Evolutionary conservation across 441 rosid genomes (phyloP).

Genomic region (Syzygium malaccense): DNA sequence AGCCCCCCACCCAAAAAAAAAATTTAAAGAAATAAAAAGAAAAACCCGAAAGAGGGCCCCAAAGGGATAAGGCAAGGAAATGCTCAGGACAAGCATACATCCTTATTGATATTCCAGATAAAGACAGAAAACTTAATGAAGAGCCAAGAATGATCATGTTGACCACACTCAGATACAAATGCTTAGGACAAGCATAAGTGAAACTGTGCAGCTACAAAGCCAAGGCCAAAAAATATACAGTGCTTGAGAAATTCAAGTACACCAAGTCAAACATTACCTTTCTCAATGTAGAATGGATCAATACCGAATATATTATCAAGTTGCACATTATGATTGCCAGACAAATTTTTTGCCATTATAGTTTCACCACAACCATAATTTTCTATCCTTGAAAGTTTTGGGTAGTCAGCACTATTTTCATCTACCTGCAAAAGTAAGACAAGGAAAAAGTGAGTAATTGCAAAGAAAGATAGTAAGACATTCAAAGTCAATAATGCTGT

Average conservation of each 20-base stretch:
- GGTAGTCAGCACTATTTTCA: slow-evolving; percentile 9
- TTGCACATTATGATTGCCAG: slow-evolving; percentile 37
- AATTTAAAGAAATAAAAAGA: background rate
- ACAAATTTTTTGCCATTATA: slow-evolving; percentile 22
- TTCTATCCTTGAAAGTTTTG: slow-evolving; percentile 46
- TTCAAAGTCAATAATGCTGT: background rate
- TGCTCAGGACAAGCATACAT: background rate
- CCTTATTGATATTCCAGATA: background rate
- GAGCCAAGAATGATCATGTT: background rate
- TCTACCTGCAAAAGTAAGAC: slow-evolving; percentile 37
- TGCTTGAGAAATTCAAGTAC: background rate
- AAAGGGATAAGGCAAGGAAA: background rate
- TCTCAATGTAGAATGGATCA: slow-evolving; percentile 72
- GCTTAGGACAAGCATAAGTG: background rate
- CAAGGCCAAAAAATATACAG: background rate
- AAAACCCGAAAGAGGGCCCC: background rate
- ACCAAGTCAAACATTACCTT: slow-evolving; percentile 37
- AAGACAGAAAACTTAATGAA: background rate
- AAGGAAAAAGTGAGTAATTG: slow-evolving; percentile 1
- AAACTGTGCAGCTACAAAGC: background rate
- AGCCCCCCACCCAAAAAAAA: background rate
- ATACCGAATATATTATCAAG: slow-evolving; percentile 59
- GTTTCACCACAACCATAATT: slow-evolving; percentile 82
- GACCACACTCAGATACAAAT: background rate
- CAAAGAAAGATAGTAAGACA: background rate